A percentile compares a stretch with the other conserved stretches of the same genome.
Conservation (phyloP, 106 monocot genomes). For the Posidonia australis region DNA sequence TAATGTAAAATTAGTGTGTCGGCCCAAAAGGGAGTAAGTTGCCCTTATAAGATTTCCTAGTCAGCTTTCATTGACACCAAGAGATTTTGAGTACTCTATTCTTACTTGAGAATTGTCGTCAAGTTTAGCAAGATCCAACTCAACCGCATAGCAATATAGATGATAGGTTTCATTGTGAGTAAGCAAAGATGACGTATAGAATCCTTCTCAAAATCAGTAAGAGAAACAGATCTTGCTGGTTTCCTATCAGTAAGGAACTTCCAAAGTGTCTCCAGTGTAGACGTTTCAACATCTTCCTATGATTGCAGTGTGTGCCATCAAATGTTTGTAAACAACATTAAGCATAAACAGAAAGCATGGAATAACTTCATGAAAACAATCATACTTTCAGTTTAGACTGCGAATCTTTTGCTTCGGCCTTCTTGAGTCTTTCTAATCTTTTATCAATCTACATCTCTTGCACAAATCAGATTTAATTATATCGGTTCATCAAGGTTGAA, state of each 20-base stretch:
- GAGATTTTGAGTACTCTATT: conserved; percentile 70
- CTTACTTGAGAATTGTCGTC: conserved; percentile 71
- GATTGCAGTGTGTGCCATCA: neutral
- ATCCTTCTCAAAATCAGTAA: conserved; percentile 83
- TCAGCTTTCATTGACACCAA: conserved; percentile 89
- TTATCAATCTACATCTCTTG: conserved; percentile 85
- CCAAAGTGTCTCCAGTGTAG: conserved; percentile 82
- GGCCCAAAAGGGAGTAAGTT: conserved; percentile 78
- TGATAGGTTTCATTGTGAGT: conserved; percentile 95
- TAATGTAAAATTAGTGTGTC: conserved; percentile 91
- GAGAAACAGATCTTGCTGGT: conserved; percentile 77
- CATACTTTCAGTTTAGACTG: conserved; percentile 81
- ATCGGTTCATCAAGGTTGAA: neutral
- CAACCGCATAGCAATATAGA: conserved; percentile 94
- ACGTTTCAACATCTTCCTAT: conserved; percentile 84
- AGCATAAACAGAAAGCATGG: neutral
- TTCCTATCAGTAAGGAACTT: conserved; percentile 79
- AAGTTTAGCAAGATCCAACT: conserved; percentile 74
- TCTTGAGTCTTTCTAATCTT: conserved; percentile 89
- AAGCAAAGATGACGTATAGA: conserved; percentile 80
- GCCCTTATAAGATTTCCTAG: conserved; percentile 93
- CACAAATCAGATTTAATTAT: conserved; percentile 10
- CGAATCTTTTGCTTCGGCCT: conserved; percentile 74
- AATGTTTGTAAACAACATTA: conserved; percentile 3
- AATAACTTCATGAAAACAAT: neutral